Conservation (phyloP, 345 rosid species). For the Salix exigua region DNA sequence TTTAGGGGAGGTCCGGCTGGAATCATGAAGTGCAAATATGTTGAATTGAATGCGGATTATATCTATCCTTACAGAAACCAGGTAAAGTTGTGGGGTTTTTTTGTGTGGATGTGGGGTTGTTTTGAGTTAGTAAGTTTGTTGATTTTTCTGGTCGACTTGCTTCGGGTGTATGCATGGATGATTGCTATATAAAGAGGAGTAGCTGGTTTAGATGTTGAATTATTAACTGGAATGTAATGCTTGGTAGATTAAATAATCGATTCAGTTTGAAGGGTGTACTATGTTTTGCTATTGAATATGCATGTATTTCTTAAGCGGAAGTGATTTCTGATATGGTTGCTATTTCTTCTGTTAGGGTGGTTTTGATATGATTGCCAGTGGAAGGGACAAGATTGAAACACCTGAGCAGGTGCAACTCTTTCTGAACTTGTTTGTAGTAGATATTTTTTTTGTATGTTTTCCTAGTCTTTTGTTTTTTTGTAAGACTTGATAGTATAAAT, state of each 20-base stretch:
- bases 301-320: not conserved
- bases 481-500: constrained; percentile 1
- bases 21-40: constrained; percentile 83
- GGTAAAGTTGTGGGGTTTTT: constrained; percentile 34
- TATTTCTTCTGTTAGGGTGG: constrained; percentile 62
- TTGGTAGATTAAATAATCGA: not conserved
- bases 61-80: constrained; percentile 84
- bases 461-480: not conserved
- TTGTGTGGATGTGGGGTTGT: not conserved
- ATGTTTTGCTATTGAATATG: not conserved
- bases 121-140: not conserved
- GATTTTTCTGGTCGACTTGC: not conserved
- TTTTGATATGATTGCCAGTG: constrained; percentile 98
- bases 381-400: constrained; percentile 97
- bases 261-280: not conserved
- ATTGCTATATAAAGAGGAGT: not conserved
- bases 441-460: not conserved
- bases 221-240: not conserved
- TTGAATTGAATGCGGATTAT: constrained; percentile 64
- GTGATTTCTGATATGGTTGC: not conserved
- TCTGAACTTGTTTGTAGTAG: not conserved
- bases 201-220: not conserved
- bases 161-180: not conserved
- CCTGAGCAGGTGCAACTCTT: constrained; percentile 74
- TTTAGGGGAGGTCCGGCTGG: constrained; percentile 99